Base-by-base conservation (phyloP, 352 stramenopile genomes). In the Globisporangium abappressorium region DNA sequence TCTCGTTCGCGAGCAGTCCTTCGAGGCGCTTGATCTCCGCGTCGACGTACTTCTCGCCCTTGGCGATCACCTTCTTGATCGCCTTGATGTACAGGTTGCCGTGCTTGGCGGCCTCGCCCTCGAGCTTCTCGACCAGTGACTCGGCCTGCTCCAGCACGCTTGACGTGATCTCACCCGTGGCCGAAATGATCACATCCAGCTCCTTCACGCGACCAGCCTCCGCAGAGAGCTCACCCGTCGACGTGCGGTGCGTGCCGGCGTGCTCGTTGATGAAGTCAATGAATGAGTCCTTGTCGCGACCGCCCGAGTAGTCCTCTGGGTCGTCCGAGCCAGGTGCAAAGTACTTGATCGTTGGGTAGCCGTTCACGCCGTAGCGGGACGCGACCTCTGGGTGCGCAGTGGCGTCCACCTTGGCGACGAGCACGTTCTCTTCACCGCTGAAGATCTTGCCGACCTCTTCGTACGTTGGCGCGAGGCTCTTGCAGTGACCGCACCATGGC, bases 401-500 rank as follows among this genome's bases (percentile, higher is more conserved):
- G 22, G 86, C 88, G 54, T 96, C 86, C 51, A 96, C 85, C 72
- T 94, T 95, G 70, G 85, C 89, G 66, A 96, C 81, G 20, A 95
- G 79, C 69, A 94, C 85, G 53, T 88, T 81, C 36, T 91, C 84
- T 57, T 94, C 89, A 15, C 85, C 84, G 47, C 79, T 75, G 65
- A 83, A 94, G 49, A 95, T 83, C 58, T 82, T 85, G 36, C 64
- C 87, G 62, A 96, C 82, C 49, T 93, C 80, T 64, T 97, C 89
- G 83, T 95, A 98, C 30, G 84, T 91, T 3, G 93, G 93, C 8
- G 89, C 86, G 41, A 98, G 76, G 53, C 69, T 76, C 84, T 98
- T 97, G 89, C 94, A 98, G 85, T 98, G 94, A 58, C 94, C 94
- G 69, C 92, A 98, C 92, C 93, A 98, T 30, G 93, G 94, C 34